These are phyloP conservation scores for Pythium dissimile DNA, from an alignment of 352 stramenopile genomes.

Conservation along the genomic window DNA sequence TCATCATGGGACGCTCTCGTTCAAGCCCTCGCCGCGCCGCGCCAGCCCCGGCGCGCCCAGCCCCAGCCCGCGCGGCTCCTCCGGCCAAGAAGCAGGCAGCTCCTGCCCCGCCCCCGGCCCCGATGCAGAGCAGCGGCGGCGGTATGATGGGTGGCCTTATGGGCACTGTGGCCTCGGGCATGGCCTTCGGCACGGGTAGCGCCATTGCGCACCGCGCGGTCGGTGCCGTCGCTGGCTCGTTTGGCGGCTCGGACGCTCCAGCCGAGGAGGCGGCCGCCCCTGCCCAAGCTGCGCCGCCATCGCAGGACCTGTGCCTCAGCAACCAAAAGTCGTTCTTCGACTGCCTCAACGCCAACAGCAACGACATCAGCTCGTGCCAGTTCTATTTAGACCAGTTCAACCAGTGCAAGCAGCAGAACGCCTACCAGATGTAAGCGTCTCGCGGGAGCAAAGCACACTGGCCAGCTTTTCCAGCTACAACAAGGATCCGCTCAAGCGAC, in stretches of 20 bases:
- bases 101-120: constrained; percentile 39
- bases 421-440: constrained; percentile 50
- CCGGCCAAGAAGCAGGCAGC: constrained; percentile 50
- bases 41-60: constrained; percentile 37
- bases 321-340: constrained; percentile 83
- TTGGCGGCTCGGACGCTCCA: constrained; percentile 55
- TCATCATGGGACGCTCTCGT: constrained; percentile 64
- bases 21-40: constrained; percentile 39
- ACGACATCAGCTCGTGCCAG: constrained; percentile 86
- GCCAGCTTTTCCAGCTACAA: no score
- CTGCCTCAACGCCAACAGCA: constrained; percentile 82
- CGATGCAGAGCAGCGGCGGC: constrained; percentile 47
- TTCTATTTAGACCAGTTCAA: constrained; percentile 89
- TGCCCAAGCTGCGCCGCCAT: constrained; percentile 23
- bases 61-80: constrained; percentile 35
- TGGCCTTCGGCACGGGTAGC: constrained; percentile 97
- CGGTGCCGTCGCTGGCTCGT: constrained; percentile 68
- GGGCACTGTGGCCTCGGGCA: constrained; percentile 94
- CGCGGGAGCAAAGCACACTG: no score
- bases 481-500: no score
- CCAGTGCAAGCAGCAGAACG: constrained; percentile 76
- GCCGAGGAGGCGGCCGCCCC: constrained; percentile 26
- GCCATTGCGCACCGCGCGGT: constrained; percentile 94
- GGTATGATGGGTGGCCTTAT: constrained; percentile 95
- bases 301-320: constrained; percentile 57